Base-by-base conservation (phyloP, 148 eudicot genomes). In the Arbutus unedo region DNA sequence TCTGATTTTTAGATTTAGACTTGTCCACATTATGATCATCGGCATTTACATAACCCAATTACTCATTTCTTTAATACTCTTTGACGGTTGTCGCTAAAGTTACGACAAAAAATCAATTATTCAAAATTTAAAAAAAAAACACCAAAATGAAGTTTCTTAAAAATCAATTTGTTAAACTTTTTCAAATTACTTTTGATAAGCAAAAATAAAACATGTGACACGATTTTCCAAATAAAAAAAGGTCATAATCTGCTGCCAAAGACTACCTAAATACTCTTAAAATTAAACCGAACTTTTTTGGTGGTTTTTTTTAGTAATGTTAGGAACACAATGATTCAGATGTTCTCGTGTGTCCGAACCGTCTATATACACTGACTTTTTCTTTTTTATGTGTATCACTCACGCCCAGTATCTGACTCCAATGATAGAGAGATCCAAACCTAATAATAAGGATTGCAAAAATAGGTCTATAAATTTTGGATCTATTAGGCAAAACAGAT, bases 381-480 rank as follows among this genome's bases (percentile, higher is more conserved):
- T 3, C 9, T 54, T 66, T 66, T 15, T 74, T 19, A 5, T 4
- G 2, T 3, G 1, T 74, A 19, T 64, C 70, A 64, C 70, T 64
- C 70, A 64, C 3, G 23, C 70, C 68, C 43, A 10, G 41, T 62
- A 79, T 79, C 81, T 62, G 10, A 49, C 0, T 31, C 57, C 82
- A 80, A 80, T 80, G 47, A 80, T 66, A 66, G 70, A 66, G 74
- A 80, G 23, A 48, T 66, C 74, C 74, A 80, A 80, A 44, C 56
- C 16, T 23, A 23, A 80, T 64, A 49, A 80, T 80, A 53, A 31
- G 57, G 47, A 14, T 80, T 50, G 75, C 38, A 31, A 31, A 80
- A 48, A 15, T 62, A 3, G 13, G n/a, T 76, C 38, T 48, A 3
- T 3, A 16, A 66, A 25, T 13, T 21, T 21, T 4, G 18, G 59